Base-by-base conservation (phyloP, 768 basidiomycete species). In the Tylopilus subfusipes region DNA sequence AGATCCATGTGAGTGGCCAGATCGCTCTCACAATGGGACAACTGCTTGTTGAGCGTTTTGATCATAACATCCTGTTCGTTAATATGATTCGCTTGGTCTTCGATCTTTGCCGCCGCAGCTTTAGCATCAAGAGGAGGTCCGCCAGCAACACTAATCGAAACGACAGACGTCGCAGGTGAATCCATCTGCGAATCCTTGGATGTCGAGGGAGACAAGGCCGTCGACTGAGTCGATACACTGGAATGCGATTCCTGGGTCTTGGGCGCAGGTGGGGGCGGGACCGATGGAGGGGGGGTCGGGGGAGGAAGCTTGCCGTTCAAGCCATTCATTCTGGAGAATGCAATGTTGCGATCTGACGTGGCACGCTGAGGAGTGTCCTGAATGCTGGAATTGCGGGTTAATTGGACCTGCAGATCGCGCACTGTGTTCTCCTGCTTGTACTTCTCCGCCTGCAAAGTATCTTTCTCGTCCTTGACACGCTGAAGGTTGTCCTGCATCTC, bases 21-120 rank as follows among this genome's bases (percentile, higher is more conserved):
- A 71, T 97, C 93, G 57, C 80, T 82, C 73, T 97, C 94, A 65
- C 92, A 94, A 68, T 96, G 93, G n/a, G 84, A 85, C 45, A 97
- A 69, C 70, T 94, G 93, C 70, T 96, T 94, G 72, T 93, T 94
- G 57, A 97, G 80, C 22, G 90, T 93, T 72, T 91, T 90, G 75
- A 96, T 91, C 88, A 93, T 94, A 48, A 79, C 82, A 61, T 92
- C 88, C 66, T 92, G 88, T 75, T 95, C 93, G 13, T 84, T 88
- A 34, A 93, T 73, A 43, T 81, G 84, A 63, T 86, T 88, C 19
- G 81, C 70, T 69, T 90, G 89, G 56, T 88, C 83, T 63, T 90
- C 89, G 9, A 93, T 62, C 63, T 82, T 83, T 40, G 71, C 74
- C 2, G 72, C 60, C 6, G 81, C 54, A 14, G 59, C 45, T 69